Base-by-base conservation (phyloP, 345 rosid genomes). In the Camelina laxa region DNA sequence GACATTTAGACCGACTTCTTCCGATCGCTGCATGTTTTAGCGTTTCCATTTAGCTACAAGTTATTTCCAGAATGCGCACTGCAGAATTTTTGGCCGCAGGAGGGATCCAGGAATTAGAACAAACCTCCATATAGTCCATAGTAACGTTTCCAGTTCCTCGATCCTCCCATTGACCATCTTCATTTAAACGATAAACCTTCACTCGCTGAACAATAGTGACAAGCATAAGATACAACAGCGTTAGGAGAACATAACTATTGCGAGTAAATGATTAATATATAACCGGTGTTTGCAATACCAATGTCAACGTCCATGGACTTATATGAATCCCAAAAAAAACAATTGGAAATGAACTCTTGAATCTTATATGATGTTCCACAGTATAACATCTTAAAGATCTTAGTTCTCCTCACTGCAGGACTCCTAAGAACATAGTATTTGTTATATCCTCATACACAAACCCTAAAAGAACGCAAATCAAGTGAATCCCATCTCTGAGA, bases 81-180 rank as follows among this genome's bases (percentile, higher is more conserved):
- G 14, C 15, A 62, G 55, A 47, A 17, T 7, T 1, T 33, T 5
- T 38, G 44, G 58, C 70, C 39, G 35, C 39, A 54, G 57, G 62
- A 38, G 60, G 8, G 49, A 53, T 15, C 22, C 60, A 72, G 30
- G 74, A 58, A 65, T 8, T 2, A 76, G 58, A 50, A 74, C 84
- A 78, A 45, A 92, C 99, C 97, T 95, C 93, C 75, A 87, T 10
- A 82, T 85, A 95, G 80, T 95, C 99, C 19, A 95, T 85, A 21
- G 83, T 79, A 47, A 90, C 86, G 80, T 84, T 84, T 75, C 97
- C 99, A 50, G 99, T 92, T 75, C 99, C 99, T 80, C 81, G 93
- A 74, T 94, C 97, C 79, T 94, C 97, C 97, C 99, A 94, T 81
- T 88, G 87, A 51, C 96, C 97, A 84, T 86, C 87, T 21, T 85